Conservation (phyloP, 441 rosid species). For the Geranium incanum region DNA sequence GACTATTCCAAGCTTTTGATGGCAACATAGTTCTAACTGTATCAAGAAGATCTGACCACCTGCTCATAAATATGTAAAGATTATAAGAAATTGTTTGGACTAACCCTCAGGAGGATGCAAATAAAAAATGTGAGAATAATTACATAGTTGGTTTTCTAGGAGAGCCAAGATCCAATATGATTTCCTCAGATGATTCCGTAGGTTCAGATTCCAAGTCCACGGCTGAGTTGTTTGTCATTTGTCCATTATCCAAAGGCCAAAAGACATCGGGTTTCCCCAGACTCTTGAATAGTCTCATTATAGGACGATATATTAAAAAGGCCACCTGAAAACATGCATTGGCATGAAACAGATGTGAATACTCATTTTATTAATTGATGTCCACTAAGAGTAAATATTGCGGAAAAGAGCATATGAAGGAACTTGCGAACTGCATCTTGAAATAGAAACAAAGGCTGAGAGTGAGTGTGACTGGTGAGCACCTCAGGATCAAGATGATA, state of each 20-base stretch:
- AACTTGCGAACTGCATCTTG: slow-evolving; percentile 10
- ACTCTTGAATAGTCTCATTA: slow-evolving; percentile 93
- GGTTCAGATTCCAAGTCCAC: slow-evolving; percentile 42
- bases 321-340: slow-evolving; percentile 55
- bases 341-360: slow-evolving; percentile 11
- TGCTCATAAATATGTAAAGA: slow-evolving; percentile 29
- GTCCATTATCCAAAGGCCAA: slow-evolving; percentile 84
- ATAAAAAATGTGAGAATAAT: slow-evolving; percentile 19
- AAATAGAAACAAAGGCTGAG: slow-evolving; percentile 2
- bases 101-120: slow-evolving; percentile 4
- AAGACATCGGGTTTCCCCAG: slow-evolving; percentile 56
- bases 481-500: slow-evolving; percentile 99
- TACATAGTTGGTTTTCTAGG: slow-evolving; percentile 59
- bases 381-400: slow-evolving; percentile 10
- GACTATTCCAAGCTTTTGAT: slow-evolving; percentile 98
- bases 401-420: neutral
- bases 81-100: neutral
- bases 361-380: slow-evolving; percentile 12
- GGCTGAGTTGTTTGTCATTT: slow-evolving; percentile 29
- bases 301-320: slow-evolving; percentile 92
- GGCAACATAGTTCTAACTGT: slow-evolving; percentile 91
- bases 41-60: slow-evolving; percentile 96
- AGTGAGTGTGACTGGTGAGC: slow-evolving; percentile 20
- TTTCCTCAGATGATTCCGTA: slow-evolving; percentile 30
- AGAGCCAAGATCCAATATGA: slow-evolving; percentile 66